These are phyloP conservation scores for Cornus suecica DNA, from an alignment of 148 eudicot species.

Conservation along the genomic window DNA sequence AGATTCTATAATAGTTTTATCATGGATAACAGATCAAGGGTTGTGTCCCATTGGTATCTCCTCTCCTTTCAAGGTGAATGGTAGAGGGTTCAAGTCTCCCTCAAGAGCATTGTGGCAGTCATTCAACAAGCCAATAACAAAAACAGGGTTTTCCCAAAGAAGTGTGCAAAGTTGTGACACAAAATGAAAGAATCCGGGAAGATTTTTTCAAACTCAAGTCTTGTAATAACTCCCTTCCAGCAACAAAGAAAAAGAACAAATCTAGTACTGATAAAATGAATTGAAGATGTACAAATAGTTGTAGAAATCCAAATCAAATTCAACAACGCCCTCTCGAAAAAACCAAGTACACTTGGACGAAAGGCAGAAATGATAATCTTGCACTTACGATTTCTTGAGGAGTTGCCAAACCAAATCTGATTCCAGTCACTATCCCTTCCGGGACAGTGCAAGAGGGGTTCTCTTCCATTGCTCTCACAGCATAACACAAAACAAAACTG, in stretches of 20 bases:
- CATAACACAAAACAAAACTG: not conserved
- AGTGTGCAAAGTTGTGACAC: not conserved
- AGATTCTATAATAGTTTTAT: too few species aligned
- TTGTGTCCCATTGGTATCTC: too few species aligned
- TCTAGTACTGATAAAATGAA: not conserved
- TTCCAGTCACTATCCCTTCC: conserved; percentile 60
- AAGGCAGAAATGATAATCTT: not conserved
- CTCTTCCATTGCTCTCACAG: conserved; percentile 41
- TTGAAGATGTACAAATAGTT: not conserved
- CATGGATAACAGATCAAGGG: too few species aligned
- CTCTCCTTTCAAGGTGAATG: too few species aligned
- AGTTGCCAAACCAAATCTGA: conserved; percentile 58
- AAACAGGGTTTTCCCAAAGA: not conserved
- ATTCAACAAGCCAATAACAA: not conserved
- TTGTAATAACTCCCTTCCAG: not conserved
- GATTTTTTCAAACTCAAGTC: not conserved
- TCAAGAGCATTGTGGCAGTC: too few species aligned
- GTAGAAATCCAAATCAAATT: not conserved
- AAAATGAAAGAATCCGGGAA: not conserved
- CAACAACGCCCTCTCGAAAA: not conserved
- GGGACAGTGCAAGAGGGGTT: conserved; percentile 22
- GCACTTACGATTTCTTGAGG: conserved; percentile 62
- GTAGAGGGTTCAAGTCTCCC: too few species aligned
- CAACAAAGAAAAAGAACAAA: not conserved
- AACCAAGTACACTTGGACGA: not conserved